phyloP scores from a whole-genome alignment of 805 yeast genomes.

The Metschnikowia cerradonensis region DNA sequence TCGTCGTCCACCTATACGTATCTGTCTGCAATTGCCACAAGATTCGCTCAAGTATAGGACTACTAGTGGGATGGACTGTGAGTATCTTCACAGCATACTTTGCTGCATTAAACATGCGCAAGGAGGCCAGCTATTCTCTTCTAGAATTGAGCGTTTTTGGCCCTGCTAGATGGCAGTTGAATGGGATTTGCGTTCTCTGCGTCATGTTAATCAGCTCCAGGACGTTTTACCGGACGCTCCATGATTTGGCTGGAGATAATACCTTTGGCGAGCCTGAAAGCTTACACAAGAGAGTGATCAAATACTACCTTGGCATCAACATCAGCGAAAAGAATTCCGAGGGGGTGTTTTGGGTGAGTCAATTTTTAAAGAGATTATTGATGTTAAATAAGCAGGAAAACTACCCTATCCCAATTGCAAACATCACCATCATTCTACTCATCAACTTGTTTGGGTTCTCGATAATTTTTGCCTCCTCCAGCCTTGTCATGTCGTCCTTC shows the following conservation, averaged over 20 bases:
- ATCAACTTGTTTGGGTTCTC: constrained; percentile 18
- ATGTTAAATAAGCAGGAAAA: constrained; percentile 7
- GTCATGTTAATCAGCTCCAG: constrained; percentile 29
- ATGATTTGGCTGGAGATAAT: constrained; percentile 26
- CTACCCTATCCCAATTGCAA: constrained; percentile 20
- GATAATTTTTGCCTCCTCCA: constrained; percentile 4
- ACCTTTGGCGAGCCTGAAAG: constrained; percentile 17
- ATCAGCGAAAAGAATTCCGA: constrained; percentile 15
- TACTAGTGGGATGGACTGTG: constrained; percentile 34
- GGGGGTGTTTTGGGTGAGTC: constrained; percentile 13
- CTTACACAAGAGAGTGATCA: constrained; percentile 25
- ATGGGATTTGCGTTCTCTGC: constrained; percentile 20
- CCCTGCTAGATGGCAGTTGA: constrained; percentile 17
- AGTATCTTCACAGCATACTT: constrained; percentile 23
- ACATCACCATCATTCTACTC: constrained; percentile 21
- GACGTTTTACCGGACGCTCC: constrained; percentile 25
- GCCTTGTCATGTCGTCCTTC: not conserved
- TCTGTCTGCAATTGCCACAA: constrained; percentile 32
- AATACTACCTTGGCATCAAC: constrained; percentile 27
- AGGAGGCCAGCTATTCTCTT: constrained; percentile 21
- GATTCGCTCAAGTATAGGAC: constrained; percentile 32
- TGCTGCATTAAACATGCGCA: constrained; percentile 24
- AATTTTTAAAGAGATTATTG: constrained; percentile 8
- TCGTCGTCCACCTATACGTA: constrained; percentile 18
- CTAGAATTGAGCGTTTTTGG: constrained; percentile 3